phyloP scores from a whole-genome alignment of 768 basidiomycete species.

The Auricularia heimuer region DNA sequence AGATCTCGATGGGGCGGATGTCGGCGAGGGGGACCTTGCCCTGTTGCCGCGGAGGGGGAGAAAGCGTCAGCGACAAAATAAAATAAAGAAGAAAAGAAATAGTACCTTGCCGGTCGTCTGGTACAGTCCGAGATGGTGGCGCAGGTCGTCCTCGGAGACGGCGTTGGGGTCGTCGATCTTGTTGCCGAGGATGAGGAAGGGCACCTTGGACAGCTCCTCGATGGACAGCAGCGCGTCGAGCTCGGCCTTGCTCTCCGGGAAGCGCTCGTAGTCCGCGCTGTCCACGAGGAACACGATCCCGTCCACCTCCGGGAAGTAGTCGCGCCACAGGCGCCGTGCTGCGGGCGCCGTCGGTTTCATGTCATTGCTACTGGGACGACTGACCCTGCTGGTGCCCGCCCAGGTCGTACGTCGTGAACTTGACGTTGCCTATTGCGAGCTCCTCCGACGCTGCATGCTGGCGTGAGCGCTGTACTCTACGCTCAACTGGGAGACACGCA shows the following conservation, averaged over 20 bases:
- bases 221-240: constrained; percentile 92
- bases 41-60: constrained; percentile 27
- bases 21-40: constrained; percentile 95
- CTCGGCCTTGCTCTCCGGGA: constrained; percentile 93
- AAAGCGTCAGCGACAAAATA: background rate
- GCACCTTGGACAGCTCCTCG: constrained; percentile 90
- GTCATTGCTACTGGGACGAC: constrained; percentile 11
- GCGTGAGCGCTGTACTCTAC: background rate
- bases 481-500: constrained; percentile 29
- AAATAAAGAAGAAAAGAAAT: constrained; percentile 30
- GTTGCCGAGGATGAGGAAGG: constrained; percentile 97
- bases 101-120: constrained; percentile 91
- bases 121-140: constrained; percentile 90
- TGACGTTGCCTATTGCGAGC: constrained; percentile 95
- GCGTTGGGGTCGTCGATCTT: constrained; percentile 99
- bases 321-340: constrained; percentile 98
- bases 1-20: constrained; percentile 96
- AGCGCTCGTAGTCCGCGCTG: constrained; percentile 92
- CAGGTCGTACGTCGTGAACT: constrained; percentile 97
- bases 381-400: constrained; percentile 95
- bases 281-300: constrained; percentile 98
- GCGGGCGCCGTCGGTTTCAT: background rate
- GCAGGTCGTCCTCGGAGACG: constrained; percentile 93
- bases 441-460: constrained; percentile 83
- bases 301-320: constrained; percentile 99